Evolutionary conservation across 1,139 yeast genomes (phyloP).

Genomic region (Taphrina communis): DNA sequence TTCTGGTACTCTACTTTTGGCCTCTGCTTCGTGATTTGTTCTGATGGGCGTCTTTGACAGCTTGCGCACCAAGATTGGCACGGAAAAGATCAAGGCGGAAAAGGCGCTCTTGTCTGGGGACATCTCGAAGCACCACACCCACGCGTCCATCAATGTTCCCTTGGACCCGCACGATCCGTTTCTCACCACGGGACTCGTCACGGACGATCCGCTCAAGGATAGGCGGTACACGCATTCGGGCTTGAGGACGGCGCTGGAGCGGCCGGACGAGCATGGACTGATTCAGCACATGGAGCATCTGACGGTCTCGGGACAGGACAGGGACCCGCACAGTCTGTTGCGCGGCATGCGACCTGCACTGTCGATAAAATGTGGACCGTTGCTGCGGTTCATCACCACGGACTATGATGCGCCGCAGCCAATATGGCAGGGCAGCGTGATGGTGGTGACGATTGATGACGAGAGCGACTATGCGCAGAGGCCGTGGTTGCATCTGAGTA

Average conservation of each 20-base stretch:
- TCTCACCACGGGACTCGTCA: slow-evolving; percentile 40
- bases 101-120: slow-evolving; percentile 10
- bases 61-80: slow-evolving; percentile 35
- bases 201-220: slow-evolving; percentile 40
- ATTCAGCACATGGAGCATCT: slow-evolving; percentile 40
- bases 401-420: slow-evolving; percentile 19
- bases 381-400: slow-evolving; percentile 32
- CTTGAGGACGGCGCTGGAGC: slow-evolving; percentile 14
- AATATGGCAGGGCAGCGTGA: slow-evolving; percentile 25
- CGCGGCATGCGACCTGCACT: slow-evolving; percentile 36
- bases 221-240: slow-evolving; percentile 37
- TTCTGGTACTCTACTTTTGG: no score
- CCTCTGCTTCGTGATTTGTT: no score
- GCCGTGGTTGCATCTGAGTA: slow-evolving; percentile 55
- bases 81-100: slow-evolving; percentile 29
- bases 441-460: slow-evolving; percentile 43
- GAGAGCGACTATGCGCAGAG: slow-evolving; percentile 59
- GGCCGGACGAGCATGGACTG: slow-evolving; percentile 34
- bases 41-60: slow-evolving; percentile 36
- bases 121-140: slow-evolving; percentile 11
- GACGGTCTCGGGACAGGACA: slow-evolving; percentile 32
- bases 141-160: slow-evolving; percentile 38
- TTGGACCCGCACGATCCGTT: slow-evolving; percentile 34
- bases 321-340: slow-evolving; percentile 27
- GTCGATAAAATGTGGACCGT: slow-evolving; percentile 37